These are phyloP conservation scores for Intubia oerlemansii DNA, from an alignment of 2,329 filamentous ascomycete genomes.

Conservation along the genomic window DNA sequence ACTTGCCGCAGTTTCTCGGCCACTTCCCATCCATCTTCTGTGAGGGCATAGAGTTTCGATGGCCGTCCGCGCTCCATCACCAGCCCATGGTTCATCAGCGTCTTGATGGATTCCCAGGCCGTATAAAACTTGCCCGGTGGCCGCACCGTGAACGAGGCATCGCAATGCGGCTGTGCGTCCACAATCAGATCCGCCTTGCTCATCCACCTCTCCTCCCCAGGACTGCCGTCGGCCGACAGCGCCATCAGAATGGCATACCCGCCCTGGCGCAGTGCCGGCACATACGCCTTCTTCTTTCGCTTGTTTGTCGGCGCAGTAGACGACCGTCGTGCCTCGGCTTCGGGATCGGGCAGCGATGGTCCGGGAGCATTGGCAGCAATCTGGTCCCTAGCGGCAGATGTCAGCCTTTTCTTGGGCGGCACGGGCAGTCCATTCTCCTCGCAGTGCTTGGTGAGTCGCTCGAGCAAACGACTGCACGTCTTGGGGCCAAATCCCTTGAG, in stretches of 20 bases:
- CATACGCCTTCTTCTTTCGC: slow-evolving; percentile 39
- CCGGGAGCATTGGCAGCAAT: slow-evolving; percentile 7
- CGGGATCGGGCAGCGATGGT: slow-evolving; percentile 9
- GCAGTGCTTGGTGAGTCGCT: slow-evolving; percentile 37
- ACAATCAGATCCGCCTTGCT: slow-evolving; percentile 49
- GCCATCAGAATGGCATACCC: slow-evolving; percentile 52
- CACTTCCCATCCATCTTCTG: slow-evolving; percentile 60
- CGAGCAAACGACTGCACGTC: slow-evolving; percentile 46
- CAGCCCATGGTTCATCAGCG: slow-evolving; percentile 48
- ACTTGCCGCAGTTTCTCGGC: slow-evolving; percentile 39
- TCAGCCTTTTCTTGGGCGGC: slow-evolving; percentile 25
- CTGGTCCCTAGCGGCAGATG: slow-evolving; percentile 9
- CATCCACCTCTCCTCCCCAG: slow-evolving; percentile 30
- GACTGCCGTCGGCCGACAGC: slow-evolving; percentile 36
- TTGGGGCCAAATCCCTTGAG: slow-evolving; percentile 57
- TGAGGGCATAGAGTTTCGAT: slow-evolving; percentile 44
- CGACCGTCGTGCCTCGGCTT: too few species aligned
- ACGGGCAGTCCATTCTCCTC: slow-evolving; percentile 44
- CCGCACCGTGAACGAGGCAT: slow-evolving; percentile 46
- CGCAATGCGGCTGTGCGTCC: slow-evolving; percentile 47
- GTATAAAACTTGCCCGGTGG: slow-evolving; percentile 54
- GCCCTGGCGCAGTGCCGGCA: slow-evolving; percentile 52
- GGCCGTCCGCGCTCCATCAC: slow-evolving; percentile 52
- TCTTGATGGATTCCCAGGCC: slow-evolving; percentile 70
- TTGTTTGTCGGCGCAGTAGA: too few species aligned